Evolutionary conservation across 306 rosid species (phyloP).

Genomic region (Trifolium pratense): DNA sequence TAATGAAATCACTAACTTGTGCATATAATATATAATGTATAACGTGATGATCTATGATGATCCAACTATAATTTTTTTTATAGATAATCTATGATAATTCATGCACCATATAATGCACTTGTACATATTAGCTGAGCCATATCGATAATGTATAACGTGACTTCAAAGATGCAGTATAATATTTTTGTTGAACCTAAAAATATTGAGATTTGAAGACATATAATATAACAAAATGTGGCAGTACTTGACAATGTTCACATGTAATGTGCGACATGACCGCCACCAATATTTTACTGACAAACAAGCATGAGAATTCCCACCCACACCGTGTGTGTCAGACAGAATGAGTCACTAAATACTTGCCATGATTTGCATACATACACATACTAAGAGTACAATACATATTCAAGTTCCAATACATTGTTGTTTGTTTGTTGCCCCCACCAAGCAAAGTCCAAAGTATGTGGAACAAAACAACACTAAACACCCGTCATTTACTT

Average conservation of each 20-base stretch:
- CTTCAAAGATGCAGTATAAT: neutral
- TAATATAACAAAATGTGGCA: neutral
- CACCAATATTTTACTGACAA: constrained; percentile 34
- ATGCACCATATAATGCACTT: no score
- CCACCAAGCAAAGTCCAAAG: constrained; percentile 20
- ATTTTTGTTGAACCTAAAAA: neutral
- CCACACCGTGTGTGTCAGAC: constrained; percentile 33
- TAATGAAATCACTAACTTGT: no score
- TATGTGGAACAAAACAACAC: constrained; percentile 14
- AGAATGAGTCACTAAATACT: constrained; percentile 6
- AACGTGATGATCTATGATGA: no score
- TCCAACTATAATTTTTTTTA: no score
- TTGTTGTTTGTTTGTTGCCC: constrained; percentile 23
- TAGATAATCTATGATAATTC: no score
- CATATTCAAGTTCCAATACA: constrained; percentile 6
- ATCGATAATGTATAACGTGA: no score
- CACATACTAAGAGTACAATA: no score
- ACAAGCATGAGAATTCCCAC: constrained; percentile 29
- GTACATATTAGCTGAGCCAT: no score
- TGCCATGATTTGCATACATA: constrained; percentile 20
- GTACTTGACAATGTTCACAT: neutral
- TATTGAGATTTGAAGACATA: neutral
- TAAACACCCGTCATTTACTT: constrained; percentile 6
- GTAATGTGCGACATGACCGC: neutral
- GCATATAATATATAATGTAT: no score